Percentiles rank a stretch among this genome's conserved stretches.
Conservation (phyloP, 1,139 yeast genomes). For the Arxiozyma slooffiae region DNA sequence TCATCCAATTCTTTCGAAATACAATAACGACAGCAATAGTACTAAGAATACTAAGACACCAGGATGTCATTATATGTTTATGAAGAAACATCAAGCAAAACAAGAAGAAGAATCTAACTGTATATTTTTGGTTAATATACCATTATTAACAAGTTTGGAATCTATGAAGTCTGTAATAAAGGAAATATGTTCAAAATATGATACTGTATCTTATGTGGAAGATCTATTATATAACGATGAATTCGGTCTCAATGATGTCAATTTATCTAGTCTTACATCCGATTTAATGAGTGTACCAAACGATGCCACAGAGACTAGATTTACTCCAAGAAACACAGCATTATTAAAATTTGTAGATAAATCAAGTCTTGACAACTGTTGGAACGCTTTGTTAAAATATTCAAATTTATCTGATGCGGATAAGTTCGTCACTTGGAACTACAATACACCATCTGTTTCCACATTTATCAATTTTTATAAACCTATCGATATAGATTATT, state of each 20-base stretch:
- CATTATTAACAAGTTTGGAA: slow-evolving; percentile 47
- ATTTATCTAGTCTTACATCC: slow-evolving; percentile 51
- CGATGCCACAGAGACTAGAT: slow-evolving; percentile 27
- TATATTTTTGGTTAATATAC: slow-evolving; percentile 69
- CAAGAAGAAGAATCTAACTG: slow-evolving; percentile 35
- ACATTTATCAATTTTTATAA: slow-evolving; percentile 29
- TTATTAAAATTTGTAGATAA: slow-evolving; percentile 69
- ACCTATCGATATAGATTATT: slow-evolving; percentile 27
- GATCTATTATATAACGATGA: slow-evolving; percentile 28
- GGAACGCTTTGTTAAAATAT: slow-evolving; percentile 49
- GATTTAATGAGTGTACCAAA: slow-evolving; percentile 39
- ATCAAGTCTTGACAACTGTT: slow-evolving; percentile 58
- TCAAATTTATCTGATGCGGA: slow-evolving; percentile 15
- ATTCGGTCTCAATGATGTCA: slow-evolving; percentile 41
- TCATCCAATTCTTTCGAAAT: slow-evolving; percentile 15
- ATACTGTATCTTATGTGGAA: slow-evolving; percentile 29
- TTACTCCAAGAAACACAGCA: slow-evolving; percentile 63
- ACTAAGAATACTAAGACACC: neutral
- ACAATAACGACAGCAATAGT: neutral
- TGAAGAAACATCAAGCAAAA: slow-evolving; percentile 49
- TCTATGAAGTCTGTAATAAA: slow-evolving; percentile 51
- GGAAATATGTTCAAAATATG: slow-evolving; percentile 39
- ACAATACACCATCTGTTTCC: slow-evolving; percentile 22
- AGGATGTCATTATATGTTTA: slow-evolving; percentile 42
- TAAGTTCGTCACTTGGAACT: slow-evolving; percentile 27